Evolutionary conservation across 495 filamentous ascomycete genomes (phyloP).

Genomic region (Daldinia concentrica): DNA sequence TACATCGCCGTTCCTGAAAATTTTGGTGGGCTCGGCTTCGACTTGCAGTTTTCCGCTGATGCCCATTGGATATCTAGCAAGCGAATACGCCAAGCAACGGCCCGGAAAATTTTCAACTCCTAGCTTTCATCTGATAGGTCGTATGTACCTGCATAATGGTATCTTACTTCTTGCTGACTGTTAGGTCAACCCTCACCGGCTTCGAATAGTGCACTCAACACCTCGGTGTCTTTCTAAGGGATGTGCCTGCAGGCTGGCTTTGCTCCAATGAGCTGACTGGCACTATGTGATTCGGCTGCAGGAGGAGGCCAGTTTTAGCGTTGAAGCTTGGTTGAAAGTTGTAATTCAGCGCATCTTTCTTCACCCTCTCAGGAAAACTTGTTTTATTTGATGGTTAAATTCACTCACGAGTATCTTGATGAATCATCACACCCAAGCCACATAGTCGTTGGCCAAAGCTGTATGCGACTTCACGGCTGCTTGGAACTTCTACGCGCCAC

Average conservation of each 20-base stretch:
- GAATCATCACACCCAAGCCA: background rate
- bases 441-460: background rate
- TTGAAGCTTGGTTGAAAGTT: background rate
- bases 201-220: conserved; percentile 1
- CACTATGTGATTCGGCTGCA: conserved; percentile 11
- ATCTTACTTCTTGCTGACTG: conserved; percentile 22
- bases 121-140: conserved; percentile 15
- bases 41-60: conserved; percentile 17
- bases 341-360: background rate
- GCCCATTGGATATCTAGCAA: conserved; percentile 15
- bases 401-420: background rate
- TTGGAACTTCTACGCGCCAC: background rate
- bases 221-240: background rate
- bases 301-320: conserved; percentile 4
- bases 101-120: conserved; percentile 22
- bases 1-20: conserved; percentile 34
- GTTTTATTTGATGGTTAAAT: background rate
- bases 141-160: conserved; percentile 4
- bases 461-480: background rate
- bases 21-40: conserved; percentile 15
- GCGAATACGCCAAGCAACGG: conserved; percentile 21
- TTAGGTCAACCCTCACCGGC: conserved; percentile 18
- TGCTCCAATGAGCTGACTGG: conserved; percentile 11
- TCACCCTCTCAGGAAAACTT: background rate
- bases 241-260: background rate